A percentile compares a stretch with the other conserved stretches of the same genome.
Evolutionary conservation across 2,329 filamentous ascomycete genomes (phyloP).

Genomic region (Cladorrhinum sp.): DNA sequence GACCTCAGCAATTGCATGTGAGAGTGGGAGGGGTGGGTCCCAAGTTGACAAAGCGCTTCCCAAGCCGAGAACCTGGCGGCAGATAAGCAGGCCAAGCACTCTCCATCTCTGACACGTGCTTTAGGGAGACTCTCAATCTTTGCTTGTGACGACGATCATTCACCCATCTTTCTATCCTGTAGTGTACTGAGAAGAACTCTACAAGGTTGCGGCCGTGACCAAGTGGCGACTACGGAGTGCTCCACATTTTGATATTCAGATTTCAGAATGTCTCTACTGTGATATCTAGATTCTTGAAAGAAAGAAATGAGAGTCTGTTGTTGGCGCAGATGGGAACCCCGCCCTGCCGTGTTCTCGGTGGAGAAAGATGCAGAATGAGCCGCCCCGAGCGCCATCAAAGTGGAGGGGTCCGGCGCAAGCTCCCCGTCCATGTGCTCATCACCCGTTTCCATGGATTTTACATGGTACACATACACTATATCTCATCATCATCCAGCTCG

Average conservation of each 20-base stretch:
- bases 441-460: neutral
- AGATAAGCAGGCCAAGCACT: neutral
- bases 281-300: neutral
- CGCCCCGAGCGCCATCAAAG: neutral
- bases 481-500: no score
- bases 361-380: neutral
- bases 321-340: neutral
- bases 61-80: slow-evolving; percentile 5
- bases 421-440: neutral
- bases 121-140: no score
- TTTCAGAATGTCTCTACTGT: neutral
- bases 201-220: neutral
- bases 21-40: slow-evolving; percentile 15
- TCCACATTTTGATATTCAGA: no score
- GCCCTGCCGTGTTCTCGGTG: neutral
- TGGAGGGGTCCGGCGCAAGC: neutral
- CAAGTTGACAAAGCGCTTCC: slow-evolving; percentile 10
- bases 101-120: slow-evolving; percentile 21
- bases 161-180: no score
- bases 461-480: no score
- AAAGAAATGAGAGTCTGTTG: neutral
- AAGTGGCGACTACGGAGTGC: no score
- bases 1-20: slow-evolving; percentile 14
- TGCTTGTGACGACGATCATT: neutral
- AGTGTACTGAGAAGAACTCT: no score